Evolutionary conservation across 176 grass and related monocot species (phyloP), one percentile per base, ranked within the genome.

Genomic region (Rhynchospora breviuscula): DNA sequence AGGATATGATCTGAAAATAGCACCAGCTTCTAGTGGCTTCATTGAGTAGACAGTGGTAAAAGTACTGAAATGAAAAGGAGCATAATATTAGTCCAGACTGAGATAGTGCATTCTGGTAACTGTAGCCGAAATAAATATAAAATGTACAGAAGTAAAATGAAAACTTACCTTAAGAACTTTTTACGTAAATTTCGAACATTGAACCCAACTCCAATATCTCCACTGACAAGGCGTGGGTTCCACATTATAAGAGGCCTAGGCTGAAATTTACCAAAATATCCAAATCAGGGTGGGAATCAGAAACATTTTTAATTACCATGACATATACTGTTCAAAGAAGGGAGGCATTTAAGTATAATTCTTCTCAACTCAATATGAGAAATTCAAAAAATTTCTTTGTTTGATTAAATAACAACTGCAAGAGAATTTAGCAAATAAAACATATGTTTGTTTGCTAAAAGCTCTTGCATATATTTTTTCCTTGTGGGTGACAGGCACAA

Each of bases 31-130:
- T 81, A 98, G 82, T 6, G 95, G 92, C 83, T 89, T 94, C 92
- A 95, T 93, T 0, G 95, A 98, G 80, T 98, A 98, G 81, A 98
- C 95, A 44, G 89, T 84, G 44, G 95, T 98, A 92, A 98, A 98
- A 44, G 89, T 98, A 70, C 92, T 98, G 90, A 85, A 91, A 49
- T 78, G 19, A 84, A 22, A 51, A 71, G 5, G 73, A 68, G 21
- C 1, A 67, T 6, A 33, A 58, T 78, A 48, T 85, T 63, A 87
- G 80, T 53, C 56, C 69, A 59, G 40, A 56, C 57, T 33, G 19
- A 3, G 22, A 80, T 71, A 21, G 17, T 71, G 45, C 44, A 86
- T 33, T 48, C 12, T 47, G 43, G 18, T 46, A 35, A 63, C 17
- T 64, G 33, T 63, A 12, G 59, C 4, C 2, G 12, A 45, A 62